These are phyloP conservation scores for Dovyalis caffra DNA, from an alignment of 345 rosid species.

Conservation along the genomic window DNA sequence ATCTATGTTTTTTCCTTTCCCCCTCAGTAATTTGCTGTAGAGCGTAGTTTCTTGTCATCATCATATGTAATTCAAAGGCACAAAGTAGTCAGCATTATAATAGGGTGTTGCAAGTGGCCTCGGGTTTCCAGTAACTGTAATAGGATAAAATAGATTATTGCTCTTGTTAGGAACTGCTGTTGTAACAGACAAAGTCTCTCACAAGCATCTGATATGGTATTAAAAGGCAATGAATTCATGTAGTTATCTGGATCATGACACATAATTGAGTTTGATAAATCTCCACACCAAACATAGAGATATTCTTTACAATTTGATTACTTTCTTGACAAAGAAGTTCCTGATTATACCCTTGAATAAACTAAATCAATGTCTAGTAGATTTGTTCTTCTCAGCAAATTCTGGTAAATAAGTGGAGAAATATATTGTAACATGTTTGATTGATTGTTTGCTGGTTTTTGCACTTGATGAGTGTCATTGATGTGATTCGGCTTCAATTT, in stretches of 20 bases:
- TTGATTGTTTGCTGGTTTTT: background rate
- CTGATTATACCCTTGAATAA: no score
- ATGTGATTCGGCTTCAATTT: slow-evolving; percentile 6
- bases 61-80: no score
- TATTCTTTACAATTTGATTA: background rate
- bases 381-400: no score
- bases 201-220: no score
- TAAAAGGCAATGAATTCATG: no score
- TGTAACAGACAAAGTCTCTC: background rate
- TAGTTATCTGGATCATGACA: background rate
- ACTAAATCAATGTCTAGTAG: no score
- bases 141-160: no score
- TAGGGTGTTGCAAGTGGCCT: no score
- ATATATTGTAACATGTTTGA: background rate
- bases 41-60: background rate
- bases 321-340: background rate
- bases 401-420: no score
- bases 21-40: background rate
- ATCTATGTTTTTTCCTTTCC: no score
- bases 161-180: background rate
- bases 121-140: no score
- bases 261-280: background rate
- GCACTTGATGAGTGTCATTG: background rate
- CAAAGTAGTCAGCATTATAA: no score
- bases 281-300: background rate